Percentiles rank a stretch among this genome's conserved stretches.
Conservation (phyloP, 164 flowering plant genomes). For the Dillenia turbinata region DNA sequence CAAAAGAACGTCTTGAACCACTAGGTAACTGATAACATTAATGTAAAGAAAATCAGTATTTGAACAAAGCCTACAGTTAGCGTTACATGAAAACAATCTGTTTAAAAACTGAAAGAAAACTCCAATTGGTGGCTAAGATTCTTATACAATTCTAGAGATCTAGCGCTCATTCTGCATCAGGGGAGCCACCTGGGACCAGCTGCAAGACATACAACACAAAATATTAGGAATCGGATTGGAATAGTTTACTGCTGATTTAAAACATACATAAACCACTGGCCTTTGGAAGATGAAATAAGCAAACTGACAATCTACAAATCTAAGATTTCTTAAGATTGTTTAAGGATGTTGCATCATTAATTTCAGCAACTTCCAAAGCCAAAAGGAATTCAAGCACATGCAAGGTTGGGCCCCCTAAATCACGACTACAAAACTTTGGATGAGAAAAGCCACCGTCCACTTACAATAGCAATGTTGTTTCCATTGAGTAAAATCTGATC, state of each 20-base stretch:
- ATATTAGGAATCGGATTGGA: not conserved
- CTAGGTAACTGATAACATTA: too few species aligned
- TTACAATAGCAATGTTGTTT: slow-evolving; percentile 97
- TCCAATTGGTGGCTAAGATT: too few species aligned
- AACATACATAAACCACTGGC: not conserved
- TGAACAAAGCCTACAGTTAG: too few species aligned
- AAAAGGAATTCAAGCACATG: slow-evolving; percentile 2
- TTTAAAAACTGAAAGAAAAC: too few species aligned
- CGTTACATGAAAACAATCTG: too few species aligned
- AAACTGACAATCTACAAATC: not conserved
- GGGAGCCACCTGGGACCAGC: slow-evolving; percentile 89
- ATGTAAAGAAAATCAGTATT: too few species aligned
- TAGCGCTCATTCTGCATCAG: slow-evolving; percentile 54
- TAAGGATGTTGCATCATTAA: not conserved
- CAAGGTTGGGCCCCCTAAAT: not conserved
- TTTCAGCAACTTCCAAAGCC: too few species aligned
- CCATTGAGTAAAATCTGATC: slow-evolving; percentile 97
- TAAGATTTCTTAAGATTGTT: not conserved
- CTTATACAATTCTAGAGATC: too few species aligned
- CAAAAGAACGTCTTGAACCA: too few species aligned
- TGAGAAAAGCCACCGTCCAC: slow-evolving; percentile 14
- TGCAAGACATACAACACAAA: slow-evolving; percentile 24
- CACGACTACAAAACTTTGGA: not conserved
- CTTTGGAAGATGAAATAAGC: not conserved
- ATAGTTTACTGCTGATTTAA: not conserved